These are phyloP conservation scores for Phylloporus rhodoxanthus DNA, from an alignment of 768 basidiomycete genomes.

Conservation along the genomic window DNA sequence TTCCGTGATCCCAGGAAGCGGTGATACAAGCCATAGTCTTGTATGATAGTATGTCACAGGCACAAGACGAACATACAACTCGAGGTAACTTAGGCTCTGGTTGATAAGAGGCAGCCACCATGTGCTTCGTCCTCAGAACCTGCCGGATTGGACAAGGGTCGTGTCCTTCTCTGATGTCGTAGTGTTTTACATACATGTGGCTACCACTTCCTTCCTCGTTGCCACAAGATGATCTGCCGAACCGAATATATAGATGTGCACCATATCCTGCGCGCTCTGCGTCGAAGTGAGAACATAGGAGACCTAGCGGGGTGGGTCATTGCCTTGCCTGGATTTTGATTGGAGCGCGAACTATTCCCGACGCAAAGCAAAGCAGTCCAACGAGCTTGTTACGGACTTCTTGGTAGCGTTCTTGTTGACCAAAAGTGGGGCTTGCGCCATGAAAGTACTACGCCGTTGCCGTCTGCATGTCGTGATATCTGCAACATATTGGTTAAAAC, in stretches of 20 bases:
- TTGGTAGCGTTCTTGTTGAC: background rate
- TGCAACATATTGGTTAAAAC: background rate
- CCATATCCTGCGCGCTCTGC: background rate
- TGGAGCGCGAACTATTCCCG: background rate
- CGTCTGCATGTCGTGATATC: constrained; percentile 1
- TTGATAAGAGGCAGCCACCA: constrained; percentile 2
- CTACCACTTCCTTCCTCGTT: constrained; percentile 1
- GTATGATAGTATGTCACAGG: constrained; percentile 10
- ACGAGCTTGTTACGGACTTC: background rate
- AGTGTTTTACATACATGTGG: background rate
- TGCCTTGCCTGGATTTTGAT: background rate
- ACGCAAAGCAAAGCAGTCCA: background rate
- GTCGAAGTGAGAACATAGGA: background rate
- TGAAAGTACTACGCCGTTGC: constrained; percentile 2
- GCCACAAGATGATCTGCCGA: constrained; percentile 4
- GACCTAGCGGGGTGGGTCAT: background rate
- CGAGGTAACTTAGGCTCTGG: constrained; percentile 7
- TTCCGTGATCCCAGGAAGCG: constrained; percentile 11
- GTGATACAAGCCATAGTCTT: constrained; percentile 4
- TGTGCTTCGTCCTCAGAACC: constrained; percentile 4
- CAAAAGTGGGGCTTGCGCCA: background rate
- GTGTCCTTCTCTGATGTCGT: constrained; percentile 1
- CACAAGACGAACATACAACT: background rate
- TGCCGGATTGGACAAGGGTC: constrained; percentile 3
- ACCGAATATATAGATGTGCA: background rate